These are phyloP conservation scores for Styphnolobium japonicum DNA, from an alignment of 306 rosid species.

Conservation along the genomic window DNA sequence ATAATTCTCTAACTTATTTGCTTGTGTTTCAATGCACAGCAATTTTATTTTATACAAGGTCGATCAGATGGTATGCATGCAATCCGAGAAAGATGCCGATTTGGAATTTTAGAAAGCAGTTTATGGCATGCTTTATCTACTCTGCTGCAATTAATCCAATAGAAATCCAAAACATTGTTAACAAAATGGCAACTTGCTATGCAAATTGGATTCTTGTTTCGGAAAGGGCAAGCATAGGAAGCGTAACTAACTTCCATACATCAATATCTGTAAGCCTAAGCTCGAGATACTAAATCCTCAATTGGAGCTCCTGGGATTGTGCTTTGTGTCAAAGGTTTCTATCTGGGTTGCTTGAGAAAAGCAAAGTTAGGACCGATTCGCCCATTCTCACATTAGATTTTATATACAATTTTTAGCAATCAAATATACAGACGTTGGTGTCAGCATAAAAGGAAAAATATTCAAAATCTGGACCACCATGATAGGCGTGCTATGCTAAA, in stretches of 20 bases:
- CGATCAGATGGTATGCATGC: not conserved
- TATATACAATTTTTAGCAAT: not conserved
- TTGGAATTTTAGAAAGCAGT: not conserved
- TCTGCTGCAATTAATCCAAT: not conserved
- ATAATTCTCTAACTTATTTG: not conserved
- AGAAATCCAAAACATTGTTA: not conserved
- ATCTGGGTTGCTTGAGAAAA: too few relatives aligned
- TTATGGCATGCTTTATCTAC: not conserved
- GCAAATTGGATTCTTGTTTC: not conserved
- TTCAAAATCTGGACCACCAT: not conserved
- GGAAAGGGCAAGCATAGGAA: constrained; percentile 1
- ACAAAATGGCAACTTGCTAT: not conserved
- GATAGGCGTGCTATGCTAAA: not conserved
- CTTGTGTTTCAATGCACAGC: not conserved
- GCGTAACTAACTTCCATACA: not conserved
- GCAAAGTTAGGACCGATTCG: not conserved
- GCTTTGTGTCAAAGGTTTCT: not conserved
- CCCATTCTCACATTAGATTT: not conserved
- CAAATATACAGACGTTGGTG: not conserved
- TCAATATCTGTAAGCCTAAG: not conserved
- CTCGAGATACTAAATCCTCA: constrained; percentile 21
- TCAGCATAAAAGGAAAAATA: not conserved
- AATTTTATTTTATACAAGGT: not conserved
- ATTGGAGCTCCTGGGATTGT: not conserved
- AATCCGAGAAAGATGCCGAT: not conserved